Evolutionary conservation across 2,329 filamentous ascomycete genomes (phyloP).

Genomic region (Apiospora marii): DNA sequence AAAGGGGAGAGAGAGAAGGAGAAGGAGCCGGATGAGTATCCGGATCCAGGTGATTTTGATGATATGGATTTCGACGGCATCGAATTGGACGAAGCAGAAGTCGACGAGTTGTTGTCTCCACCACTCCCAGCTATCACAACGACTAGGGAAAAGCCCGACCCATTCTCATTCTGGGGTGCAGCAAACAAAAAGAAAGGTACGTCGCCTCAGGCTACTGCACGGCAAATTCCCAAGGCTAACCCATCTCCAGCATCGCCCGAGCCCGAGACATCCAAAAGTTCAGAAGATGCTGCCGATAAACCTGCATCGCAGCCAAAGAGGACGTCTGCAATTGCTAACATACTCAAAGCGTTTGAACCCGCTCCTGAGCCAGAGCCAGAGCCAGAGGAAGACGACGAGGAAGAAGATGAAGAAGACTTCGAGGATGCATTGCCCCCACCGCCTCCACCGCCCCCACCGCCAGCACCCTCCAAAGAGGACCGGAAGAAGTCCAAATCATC

Average conservation of each 20-base stretch:
- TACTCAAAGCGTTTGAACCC: constrained; percentile 63
- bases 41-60: constrained; percentile 35
- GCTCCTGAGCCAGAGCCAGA: constrained; percentile 26
- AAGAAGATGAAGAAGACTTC: constrained; percentile 45
- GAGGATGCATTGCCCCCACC: constrained; percentile 40
- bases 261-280: constrained; percentile 57
- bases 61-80: constrained; percentile 42
- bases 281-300: constrained; percentile 52
- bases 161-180: constrained; percentile 67
- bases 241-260: constrained; percentile 47
- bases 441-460: constrained; percentile 48
- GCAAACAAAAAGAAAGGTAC: constrained; percentile 45
- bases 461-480: constrained; percentile 45
- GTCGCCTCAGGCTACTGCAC: constrained; percentile 41
- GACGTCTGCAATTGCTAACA: constrained; percentile 63
- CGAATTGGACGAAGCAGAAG: constrained; percentile 38
- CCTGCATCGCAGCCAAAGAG: constrained; percentile 57
- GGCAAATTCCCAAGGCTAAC: constrained; percentile 30
- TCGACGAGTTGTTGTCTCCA: constrained; percentile 34
- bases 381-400: constrained; percentile 39
- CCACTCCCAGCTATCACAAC: constrained; percentile 31
- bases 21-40: constrained; percentile 38
- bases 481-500: constrained; percentile 51
- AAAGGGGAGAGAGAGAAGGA: constrained; percentile 37
- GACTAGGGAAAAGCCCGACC: constrained; percentile 45